phyloP scores from a whole-genome alignment of 2,329 filamentous ascomycete genomes.

The Fusarium goolgardi region DNA sequence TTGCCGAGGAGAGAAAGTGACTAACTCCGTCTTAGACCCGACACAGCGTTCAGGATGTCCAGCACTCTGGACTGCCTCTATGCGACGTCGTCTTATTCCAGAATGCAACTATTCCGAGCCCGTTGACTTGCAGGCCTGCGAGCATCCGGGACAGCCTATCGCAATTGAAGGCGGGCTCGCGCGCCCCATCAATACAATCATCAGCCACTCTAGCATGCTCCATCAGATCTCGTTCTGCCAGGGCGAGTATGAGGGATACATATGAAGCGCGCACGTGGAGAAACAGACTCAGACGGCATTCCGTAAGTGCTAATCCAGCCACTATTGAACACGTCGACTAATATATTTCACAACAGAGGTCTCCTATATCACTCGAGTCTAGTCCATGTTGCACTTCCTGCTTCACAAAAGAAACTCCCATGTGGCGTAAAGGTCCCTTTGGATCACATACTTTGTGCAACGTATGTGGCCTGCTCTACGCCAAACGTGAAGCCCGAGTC shows the following conservation, averaged over 20 bases:
- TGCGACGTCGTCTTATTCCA: constrained; percentile 22
- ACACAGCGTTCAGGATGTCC: constrained; percentile 7
- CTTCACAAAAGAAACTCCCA: constrained; percentile 24
- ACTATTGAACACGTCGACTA: background rate
- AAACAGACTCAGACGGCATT: constrained; percentile 17
- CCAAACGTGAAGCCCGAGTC: constrained; percentile 11
- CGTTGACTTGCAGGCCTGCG: background rate
- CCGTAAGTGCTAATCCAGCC: constrained; percentile 2
- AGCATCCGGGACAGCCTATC: background rate
- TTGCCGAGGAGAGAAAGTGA: accelerated
- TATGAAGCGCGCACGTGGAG: constrained; percentile 30
- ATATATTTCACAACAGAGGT: background rate
- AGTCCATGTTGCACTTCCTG: constrained; percentile 24
- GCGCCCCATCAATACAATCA: constrained; percentile 5
- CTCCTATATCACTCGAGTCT: background rate
- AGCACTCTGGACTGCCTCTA: constrained; percentile 9
- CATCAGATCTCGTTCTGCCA: constrained; percentile 2
- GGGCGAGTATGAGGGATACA: constrained; percentile 8
- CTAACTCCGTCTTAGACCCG: constrained; percentile 13
- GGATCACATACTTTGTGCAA: constrained; percentile 27
- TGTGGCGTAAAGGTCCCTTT: constrained; percentile 23
- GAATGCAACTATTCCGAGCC: constrained; percentile 14
- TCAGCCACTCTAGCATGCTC: constrained; percentile 4
- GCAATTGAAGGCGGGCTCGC: constrained; percentile 1
- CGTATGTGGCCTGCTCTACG: constrained; percentile 19